These are phyloP conservation scores for Paraphysoderma sedebokerense DNA, from an alignment of 371 early-diverging fungal genomes.

Conservation along the genomic window DNA sequence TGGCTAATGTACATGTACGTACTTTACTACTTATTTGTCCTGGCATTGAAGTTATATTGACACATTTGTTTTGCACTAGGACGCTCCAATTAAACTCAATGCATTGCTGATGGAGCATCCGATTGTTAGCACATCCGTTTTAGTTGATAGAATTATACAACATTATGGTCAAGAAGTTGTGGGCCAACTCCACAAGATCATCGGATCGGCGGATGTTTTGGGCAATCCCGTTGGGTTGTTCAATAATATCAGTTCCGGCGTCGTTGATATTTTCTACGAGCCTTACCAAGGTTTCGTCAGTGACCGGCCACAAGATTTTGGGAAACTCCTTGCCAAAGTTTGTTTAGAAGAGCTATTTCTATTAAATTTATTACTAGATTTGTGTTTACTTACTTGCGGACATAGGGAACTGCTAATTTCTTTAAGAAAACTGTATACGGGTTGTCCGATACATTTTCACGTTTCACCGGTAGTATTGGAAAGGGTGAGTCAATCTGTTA, in stretches of 20 bases:
- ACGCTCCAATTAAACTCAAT: conserved; percentile 78
- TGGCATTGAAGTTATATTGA: background rate
- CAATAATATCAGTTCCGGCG: conserved; percentile 84
- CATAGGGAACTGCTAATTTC: conserved; percentile 69
- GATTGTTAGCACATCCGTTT: conserved; percentile 51
- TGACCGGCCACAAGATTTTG: conserved; percentile 86
- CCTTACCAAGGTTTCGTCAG: conserved; percentile 93
- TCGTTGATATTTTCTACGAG: conserved; percentile 91
- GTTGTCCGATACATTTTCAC: conserved; percentile 82
- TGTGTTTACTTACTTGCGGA: background rate
- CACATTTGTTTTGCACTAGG: conserved; percentile 17
- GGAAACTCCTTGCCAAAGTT: conserved; percentile 79
- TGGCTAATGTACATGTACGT: conserved; percentile 82
- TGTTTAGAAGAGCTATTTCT: background rate
- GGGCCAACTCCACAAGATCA: conserved; percentile 77
- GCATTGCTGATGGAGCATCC: conserved; percentile 81
- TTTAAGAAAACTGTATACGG: conserved; percentile 94
- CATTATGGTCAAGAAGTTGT: conserved; percentile 83
- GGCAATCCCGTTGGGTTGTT: conserved; percentile 97
- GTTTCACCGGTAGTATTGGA: conserved; percentile 86
- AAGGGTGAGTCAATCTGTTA: conserved; percentile 38
- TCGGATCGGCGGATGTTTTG: conserved; percentile 92
- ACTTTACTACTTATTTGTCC: background rate
- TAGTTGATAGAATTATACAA: conserved; percentile 54
- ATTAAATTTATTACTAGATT: background rate